phyloP scores from a whole-genome alignment of 768 basidiomycete species.

The Sistotremastrum suecicum region DNA sequence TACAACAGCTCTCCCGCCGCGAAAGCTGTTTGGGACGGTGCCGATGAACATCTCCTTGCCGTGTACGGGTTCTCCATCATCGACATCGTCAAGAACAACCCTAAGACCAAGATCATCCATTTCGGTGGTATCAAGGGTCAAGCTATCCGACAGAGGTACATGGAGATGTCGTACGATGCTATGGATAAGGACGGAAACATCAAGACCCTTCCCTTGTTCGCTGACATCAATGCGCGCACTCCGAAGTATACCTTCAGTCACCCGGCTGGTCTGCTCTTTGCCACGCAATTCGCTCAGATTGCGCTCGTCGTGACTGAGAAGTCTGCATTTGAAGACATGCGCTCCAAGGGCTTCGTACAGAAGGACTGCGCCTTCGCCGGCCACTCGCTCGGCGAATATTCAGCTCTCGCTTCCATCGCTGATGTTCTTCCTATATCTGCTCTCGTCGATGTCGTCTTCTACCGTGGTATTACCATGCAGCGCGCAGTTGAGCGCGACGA shows the following conservation, averaged over 20 bases:
- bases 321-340: conserved; percentile 97
- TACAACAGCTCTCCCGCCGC: conserved; percentile 89
- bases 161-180: conserved; percentile 98
- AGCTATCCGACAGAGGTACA: conserved; percentile 96
- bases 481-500: conserved; percentile 95
- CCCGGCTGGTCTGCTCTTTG: conserved; percentile 87
- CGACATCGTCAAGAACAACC: conserved; percentile 97
- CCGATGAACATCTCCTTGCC: conserved; percentile 82
- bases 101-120: conserved; percentile 95
- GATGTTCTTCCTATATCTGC: conserved; percentile 92
- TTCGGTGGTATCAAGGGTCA: conserved; percentile 99
- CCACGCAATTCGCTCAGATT: conserved; percentile 98
- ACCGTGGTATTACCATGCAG: conserved; percentile 99
- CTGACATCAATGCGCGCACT: conserved; percentile 88
- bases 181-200: conserved; percentile 93
- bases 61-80: conserved; percentile 98
- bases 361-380: conserved; percentile 89
- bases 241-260: conserved; percentile 98
- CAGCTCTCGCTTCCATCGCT: conserved; percentile 93
- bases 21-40: conserved; percentile 93
- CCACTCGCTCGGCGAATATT: conserved; percentile 97
- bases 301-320: conserved; percentile 97
- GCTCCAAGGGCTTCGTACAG: conserved; percentile 89
- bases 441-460: conserved; percentile 97
- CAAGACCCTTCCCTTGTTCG: conserved; percentile 91